A percentile compares a stretch with the other conserved stretches of the same genome.
These are phyloP conservation scores for Flagelloscypha sp. DNA, from an alignment of 768 basidiomycete genomes.

Conservation along the genomic window DNA sequence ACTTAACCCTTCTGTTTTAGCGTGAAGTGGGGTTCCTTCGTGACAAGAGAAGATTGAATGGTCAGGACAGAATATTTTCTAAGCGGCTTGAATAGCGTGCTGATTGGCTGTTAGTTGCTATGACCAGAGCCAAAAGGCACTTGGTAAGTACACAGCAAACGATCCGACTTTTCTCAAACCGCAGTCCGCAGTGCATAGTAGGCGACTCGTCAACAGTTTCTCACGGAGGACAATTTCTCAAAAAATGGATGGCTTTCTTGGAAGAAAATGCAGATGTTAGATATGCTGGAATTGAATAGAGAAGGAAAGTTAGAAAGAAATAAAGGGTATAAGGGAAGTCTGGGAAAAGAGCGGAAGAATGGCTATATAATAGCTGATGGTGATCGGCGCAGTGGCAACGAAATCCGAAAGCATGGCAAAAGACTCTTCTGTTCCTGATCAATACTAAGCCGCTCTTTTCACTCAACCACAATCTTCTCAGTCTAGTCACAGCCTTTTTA, in stretches of 20 bases:
- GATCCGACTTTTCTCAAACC: too few relatives aligned
- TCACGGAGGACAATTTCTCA: conserved; percentile 78
- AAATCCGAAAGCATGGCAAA: too few relatives aligned
- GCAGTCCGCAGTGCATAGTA: conserved; percentile 79
- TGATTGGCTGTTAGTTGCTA: conserved; percentile 55
- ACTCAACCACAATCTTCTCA: too few relatives aligned
- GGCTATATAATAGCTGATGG: too few relatives aligned
- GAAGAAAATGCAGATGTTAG: conserved; percentile 87
- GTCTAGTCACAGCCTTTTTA: too few relatives aligned
- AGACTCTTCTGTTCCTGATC: neutral
- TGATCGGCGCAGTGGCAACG: too few relatives aligned
- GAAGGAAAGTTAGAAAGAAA: too few relatives aligned
- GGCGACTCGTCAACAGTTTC: conserved; percentile 90
- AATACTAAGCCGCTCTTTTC: too few relatives aligned
- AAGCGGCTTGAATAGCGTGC: neutral
- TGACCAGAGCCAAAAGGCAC: conserved; percentile 87
- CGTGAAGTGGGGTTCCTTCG: conserved; percentile 91
- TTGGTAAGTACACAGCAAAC: too few relatives aligned
- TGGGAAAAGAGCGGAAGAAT: too few relatives aligned
- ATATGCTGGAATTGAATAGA: conserved; percentile 62
- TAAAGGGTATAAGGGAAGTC: too few relatives aligned
- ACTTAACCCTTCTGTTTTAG: conserved; percentile 24
- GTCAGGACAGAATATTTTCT: conserved; percentile 27
- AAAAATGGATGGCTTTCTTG: conserved; percentile 86
- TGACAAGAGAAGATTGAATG: conserved; percentile 87